These are phyloP conservation scores for Elongisporangium anandrum DNA, from an alignment of 352 stramenopile genomes.

Conservation along the genomic window DNA sequence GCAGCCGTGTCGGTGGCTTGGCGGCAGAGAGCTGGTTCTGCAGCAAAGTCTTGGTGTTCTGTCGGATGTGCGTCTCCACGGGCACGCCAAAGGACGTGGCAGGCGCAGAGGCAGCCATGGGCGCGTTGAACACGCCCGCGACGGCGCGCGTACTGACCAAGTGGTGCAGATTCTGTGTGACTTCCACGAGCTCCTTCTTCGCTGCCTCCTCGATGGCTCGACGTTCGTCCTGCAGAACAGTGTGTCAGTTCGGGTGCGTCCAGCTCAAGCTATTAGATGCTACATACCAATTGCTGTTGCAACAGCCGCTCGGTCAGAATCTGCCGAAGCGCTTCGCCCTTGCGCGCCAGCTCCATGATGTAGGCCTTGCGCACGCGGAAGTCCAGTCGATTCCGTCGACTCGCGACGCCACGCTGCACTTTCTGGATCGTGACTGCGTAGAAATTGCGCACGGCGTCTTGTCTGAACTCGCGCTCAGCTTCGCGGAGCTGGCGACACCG, in stretches of 20 bases:
- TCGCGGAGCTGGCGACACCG: slow-evolving; percentile 17
- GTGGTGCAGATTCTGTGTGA: slow-evolving; percentile 62
- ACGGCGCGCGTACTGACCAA: slow-evolving; percentile 50
- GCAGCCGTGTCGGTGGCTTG: slow-evolving; percentile 33
- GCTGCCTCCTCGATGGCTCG: slow-evolving; percentile 25
- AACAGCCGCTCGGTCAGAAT: slow-evolving; percentile 36
- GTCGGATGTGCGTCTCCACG: slow-evolving; percentile 54
- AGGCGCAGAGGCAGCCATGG: slow-evolving; percentile 19
- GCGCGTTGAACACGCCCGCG: slow-evolving; percentile 60
- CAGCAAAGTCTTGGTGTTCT: slow-evolving; percentile 45
- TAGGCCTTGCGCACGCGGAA: slow-evolving; percentile 62
- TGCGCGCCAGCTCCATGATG: slow-evolving; percentile 38
- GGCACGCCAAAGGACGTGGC: slow-evolving; percentile 53
- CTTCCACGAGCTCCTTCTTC: slow-evolving; percentile 36
- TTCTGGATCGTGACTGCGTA: slow-evolving; percentile 60
- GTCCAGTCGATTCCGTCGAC: slow-evolving; percentile 40
- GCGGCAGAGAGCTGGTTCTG: slow-evolving; percentile 18
- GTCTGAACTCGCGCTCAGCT: slow-evolving; percentile 11
- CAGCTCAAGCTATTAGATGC: too few relatives aligned
- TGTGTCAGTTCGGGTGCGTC: background rate
- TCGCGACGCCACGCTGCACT: slow-evolving; percentile 35
- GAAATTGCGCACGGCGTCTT: slow-evolving; percentile 28
- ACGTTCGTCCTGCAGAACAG: slow-evolving; percentile 22
- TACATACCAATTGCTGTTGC: slow-evolving; percentile 29
- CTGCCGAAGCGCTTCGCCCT: slow-evolving; percentile 44